Percentiles rank a stretch among this genome's conserved stretches.
Evolutionary conservation across 495 filamentous ascomycete genomes (phyloP).

Genomic region (Arthonia radiata): DNA sequence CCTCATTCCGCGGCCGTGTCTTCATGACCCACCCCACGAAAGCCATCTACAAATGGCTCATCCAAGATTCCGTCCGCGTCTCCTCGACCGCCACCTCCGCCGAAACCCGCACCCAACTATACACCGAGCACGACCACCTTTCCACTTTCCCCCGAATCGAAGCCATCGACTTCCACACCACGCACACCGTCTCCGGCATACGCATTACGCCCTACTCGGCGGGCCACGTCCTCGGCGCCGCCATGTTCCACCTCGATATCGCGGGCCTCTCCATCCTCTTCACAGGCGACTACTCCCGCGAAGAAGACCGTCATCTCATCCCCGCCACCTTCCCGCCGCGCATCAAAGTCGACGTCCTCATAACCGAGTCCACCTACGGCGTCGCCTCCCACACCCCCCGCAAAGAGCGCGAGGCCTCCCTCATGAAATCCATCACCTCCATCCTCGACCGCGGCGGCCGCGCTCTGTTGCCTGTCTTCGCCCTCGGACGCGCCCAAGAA

Average conservation of each 20-base stretch:
- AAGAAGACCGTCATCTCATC: slow-evolving; percentile 82
- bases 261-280: slow-evolving; percentile 89
- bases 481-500: slow-evolving; percentile 80
- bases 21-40: slow-evolving; percentile 99
- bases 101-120: slow-evolving; percentile 52
- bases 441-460: slow-evolving; percentile 78
- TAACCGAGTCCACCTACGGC: slow-evolving; percentile 92
- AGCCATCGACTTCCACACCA: slow-evolving; percentile 94
- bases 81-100: slow-evolving; percentile 45
- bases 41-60: slow-evolving; percentile 98
- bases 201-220: slow-evolving; percentile 91
- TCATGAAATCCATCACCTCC: slow-evolving; percentile 84
- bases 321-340: slow-evolving; percentile 67
- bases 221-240: slow-evolving; percentile 90
- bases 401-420: slow-evolving; percentile 63
- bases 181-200: slow-evolving; percentile 86
- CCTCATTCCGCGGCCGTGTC: slow-evolving; percentile 84
- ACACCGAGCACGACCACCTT: slow-evolving; percentile 82
- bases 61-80: slow-evolving; percentile 85
- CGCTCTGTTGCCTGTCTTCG: slow-evolving; percentile 86
- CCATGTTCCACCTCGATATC: slow-evolving; percentile 95
- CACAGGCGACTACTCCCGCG: slow-evolving; percentile 88
- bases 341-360: slow-evolving; percentile 78
- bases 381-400: slow-evolving; percentile 77
- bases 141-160: slow-evolving; percentile 83